Percentiles rank a stretch among this genome's conserved stretches.
These are phyloP conservation scores for Chaetomium strumarium DNA, from an alignment of 2,329 filamentous ascomycete species.

Conservation along the genomic window DNA sequence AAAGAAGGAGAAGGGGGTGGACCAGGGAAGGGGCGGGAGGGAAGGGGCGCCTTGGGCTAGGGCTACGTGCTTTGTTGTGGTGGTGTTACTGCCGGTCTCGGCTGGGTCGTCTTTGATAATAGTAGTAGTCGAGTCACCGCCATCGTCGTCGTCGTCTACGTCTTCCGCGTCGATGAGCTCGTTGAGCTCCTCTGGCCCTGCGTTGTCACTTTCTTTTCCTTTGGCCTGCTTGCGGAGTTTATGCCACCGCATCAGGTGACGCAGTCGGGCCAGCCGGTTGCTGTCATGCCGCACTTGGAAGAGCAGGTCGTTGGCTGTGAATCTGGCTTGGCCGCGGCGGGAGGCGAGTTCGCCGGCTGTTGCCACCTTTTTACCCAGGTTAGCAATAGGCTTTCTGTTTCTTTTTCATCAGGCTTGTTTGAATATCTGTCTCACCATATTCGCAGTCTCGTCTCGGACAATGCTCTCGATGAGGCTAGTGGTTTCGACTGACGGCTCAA, in stretches of 20 bases:
- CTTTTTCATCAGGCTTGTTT: too few species aligned
- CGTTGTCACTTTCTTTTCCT: conserved; percentile 16
- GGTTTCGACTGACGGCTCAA: conserved; percentile 16
- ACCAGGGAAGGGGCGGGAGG: too few species aligned
- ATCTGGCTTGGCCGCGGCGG: conserved; percentile 20
- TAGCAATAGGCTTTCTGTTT: not conserved
- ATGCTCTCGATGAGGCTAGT: conserved; percentile 22
- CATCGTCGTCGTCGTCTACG: not conserved
- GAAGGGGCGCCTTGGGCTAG: too few species aligned
- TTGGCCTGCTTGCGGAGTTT: conserved; percentile 20
- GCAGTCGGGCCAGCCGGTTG: conserved; percentile 20
- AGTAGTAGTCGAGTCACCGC: too few species aligned
- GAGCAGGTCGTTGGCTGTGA: conserved; percentile 24
- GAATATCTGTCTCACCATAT: conserved; percentile 17
- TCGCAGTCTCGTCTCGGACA: conserved; percentile 18
- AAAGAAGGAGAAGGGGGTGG: too few species aligned
- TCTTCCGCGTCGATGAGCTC: not conserved
- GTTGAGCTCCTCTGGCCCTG: conserved; percentile 12
- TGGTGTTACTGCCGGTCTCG: too few species aligned
- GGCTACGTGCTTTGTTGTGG: not conserved
- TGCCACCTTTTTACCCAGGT: conserved; percentile 13
- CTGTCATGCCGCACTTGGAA: conserved; percentile 25
- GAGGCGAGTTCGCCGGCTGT: conserved; percentile 19
- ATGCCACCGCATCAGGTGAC: conserved; percentile 24
- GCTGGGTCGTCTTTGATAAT: not conserved